Conservation (phyloP, 257 asterid genomes). For the Solanum ossicruentum region DNA sequence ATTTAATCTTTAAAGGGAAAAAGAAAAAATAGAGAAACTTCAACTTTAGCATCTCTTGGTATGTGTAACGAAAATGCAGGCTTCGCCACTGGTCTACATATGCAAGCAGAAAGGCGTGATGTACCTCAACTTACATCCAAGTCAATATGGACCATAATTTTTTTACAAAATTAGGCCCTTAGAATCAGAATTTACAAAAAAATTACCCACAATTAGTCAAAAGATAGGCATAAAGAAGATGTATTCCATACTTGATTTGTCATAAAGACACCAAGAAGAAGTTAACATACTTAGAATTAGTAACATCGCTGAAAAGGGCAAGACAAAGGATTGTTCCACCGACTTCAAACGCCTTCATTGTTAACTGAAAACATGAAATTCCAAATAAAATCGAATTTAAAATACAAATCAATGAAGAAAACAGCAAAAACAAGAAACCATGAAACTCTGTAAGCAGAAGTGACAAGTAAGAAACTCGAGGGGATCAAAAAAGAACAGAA, state of each 20-base stretch:
- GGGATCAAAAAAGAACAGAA: background rate
- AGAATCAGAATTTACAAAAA: too few relatives aligned
- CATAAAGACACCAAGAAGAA: background rate
- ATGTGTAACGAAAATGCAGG: background rate
- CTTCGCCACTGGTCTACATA: background rate
- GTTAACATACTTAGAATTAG: conserved; percentile 66
- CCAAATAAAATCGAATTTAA: background rate
- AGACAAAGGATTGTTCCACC: conserved; percentile 50
- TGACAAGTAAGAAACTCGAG: background rate
- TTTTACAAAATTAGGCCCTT: background rate
- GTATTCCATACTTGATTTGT: background rate
- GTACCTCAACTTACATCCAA: background rate
- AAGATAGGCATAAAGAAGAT: background rate
- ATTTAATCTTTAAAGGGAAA: background rate
- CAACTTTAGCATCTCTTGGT: background rate
- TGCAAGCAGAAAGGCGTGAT: background rate
- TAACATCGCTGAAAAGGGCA: conserved; percentile 67
- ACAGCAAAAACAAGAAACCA: background rate
- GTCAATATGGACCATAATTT: background rate
- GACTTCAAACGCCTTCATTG: conserved; percentile 63
- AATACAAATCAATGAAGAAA: background rate
- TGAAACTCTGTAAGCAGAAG: background rate
- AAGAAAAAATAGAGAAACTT: background rate
- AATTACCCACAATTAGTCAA: background rate
- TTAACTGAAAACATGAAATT: background rate